Conservation (phyloP, 305 asterid species). For the Salvia sclarea region DNA sequence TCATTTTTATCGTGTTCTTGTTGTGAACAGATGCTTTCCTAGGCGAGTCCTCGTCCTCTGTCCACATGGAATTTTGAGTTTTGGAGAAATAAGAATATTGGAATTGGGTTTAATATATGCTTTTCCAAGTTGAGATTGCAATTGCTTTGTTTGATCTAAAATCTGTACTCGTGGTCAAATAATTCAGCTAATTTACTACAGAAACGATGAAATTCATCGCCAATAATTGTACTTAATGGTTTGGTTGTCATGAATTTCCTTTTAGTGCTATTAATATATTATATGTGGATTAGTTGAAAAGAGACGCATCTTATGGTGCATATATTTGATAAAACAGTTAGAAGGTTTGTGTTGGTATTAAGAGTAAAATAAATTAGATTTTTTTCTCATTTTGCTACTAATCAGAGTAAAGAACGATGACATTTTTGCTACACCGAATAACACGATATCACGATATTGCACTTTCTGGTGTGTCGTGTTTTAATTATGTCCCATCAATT, state of each 20-base stretch:
- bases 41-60: constrained; percentile 20
- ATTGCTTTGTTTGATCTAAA: constrained; percentile 9
- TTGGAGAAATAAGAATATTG: constrained; percentile 31
- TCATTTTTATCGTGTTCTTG: constrained; percentile 29
- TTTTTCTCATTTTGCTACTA: too few species aligned
- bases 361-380: too few species aligned
- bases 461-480: too few species aligned
- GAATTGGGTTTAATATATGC: constrained; percentile 26
- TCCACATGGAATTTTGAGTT: constrained; percentile 32
- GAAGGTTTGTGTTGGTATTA: background rate
- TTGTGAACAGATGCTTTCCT: constrained; percentile 33
- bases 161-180: background rate
- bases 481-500: too few species aligned
- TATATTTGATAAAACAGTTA: background rate
- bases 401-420: too few species aligned
- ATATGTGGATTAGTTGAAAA: background rate
- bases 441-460: too few species aligned
- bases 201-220: background rate
- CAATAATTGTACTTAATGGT: background rate
- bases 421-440: too few species aligned
- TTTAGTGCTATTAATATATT: background rate
- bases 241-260: too few species aligned
- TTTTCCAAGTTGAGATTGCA: constrained; percentile 13
- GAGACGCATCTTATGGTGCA: background rate
- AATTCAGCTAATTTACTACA: background rate